Conservation (phyloP, 768 basidiomycete species). For the Naganishia onofrii region DNA sequence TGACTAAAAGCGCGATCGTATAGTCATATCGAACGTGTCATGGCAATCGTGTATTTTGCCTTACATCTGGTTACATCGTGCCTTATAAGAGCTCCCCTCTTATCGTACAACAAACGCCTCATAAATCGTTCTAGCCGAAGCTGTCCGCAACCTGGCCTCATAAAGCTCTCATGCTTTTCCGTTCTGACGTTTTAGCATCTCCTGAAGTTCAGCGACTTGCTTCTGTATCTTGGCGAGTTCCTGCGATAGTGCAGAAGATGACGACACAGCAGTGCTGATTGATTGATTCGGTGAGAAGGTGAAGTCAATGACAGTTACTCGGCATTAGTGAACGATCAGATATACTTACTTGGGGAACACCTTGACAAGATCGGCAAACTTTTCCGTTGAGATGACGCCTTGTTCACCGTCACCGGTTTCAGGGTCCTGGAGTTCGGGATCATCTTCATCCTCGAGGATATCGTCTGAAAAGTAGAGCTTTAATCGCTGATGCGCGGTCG, state of each 20-base stretch:
- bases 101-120: background rate
- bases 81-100: background rate
- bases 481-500: slow-evolving; percentile 35
- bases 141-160: too few species aligned
- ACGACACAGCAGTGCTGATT: slow-evolving; percentile 46
- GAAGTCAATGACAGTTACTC: background rate
- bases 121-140: too few species aligned
- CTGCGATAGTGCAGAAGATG: slow-evolving; percentile 41
- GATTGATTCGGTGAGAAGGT: background rate
- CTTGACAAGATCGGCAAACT: slow-evolving; percentile 41
- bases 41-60: background rate
- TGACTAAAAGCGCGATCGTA: background rate
- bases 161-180: slow-evolving; percentile 10
- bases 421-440: slow-evolving; percentile 61
- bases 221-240: slow-evolving; percentile 40
- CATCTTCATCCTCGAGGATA: slow-evolving; percentile 45
- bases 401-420: slow-evolving; percentile 73
- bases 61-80: background rate
- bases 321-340: background rate
- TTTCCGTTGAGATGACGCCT: slow-evolving; percentile 59
- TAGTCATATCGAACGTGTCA: background rate
- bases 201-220: slow-evolving; percentile 44
- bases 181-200: slow-evolving; percentile 30
- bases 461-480: slow-evolving; percentile 36
- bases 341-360: slow-evolving; percentile 49